These are phyloP conservation scores for Skeletonema potamos DNA, from an alignment of 108 stramenopile species.

Conservation along the genomic window DNA sequence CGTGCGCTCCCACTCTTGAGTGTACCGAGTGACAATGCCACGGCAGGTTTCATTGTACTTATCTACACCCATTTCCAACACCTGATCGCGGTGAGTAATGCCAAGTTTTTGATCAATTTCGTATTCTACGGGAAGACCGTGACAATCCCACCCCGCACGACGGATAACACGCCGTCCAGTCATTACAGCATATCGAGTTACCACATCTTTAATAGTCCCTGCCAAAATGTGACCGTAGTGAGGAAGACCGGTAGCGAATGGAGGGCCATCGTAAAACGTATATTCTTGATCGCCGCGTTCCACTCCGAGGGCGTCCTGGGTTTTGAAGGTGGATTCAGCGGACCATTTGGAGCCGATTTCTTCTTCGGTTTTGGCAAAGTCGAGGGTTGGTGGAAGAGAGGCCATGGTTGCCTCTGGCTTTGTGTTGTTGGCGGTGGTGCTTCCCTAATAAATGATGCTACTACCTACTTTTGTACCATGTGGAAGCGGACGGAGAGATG, in stretches of 20 bases:
- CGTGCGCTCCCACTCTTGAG: slow-evolving; percentile 96
- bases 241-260: slow-evolving; percentile 98
- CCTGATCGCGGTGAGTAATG: slow-evolving; percentile 95
- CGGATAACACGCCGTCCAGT: slow-evolving; percentile 91
- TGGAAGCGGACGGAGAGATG: too few relatives aligned
- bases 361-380: slow-evolving; percentile 84
- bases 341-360: slow-evolving; percentile 82
- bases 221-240: slow-evolving; percentile 99
- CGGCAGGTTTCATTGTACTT: slow-evolving; percentile 98
- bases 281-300: slow-evolving; percentile 85
- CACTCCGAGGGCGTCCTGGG: slow-evolving; percentile 62
- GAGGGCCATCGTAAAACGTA: slow-evolving; percentile 99
- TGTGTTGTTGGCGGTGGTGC: too few relatives aligned
- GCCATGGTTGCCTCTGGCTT: slow-evolving; percentile 52
- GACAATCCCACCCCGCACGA: slow-evolving; percentile 99
- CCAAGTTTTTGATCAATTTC: slow-evolving; percentile 97
- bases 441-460: too few relatives aligned
- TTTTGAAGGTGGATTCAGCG: slow-evolving; percentile 69
- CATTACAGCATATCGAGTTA: slow-evolving; percentile 97
- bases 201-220: slow-evolving; percentile 99
- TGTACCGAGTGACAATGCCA: slow-evolving; percentile 94
- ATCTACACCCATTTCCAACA: slow-evolving; percentile 95
- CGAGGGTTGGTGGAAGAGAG: slow-evolving; percentile 72
- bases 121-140: slow-evolving; percentile 98
- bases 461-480: too few relatives aligned